Evolutionary conservation across 164 flowering plant genomes (phyloP).

Genomic region (Vitis riparia): DNA sequence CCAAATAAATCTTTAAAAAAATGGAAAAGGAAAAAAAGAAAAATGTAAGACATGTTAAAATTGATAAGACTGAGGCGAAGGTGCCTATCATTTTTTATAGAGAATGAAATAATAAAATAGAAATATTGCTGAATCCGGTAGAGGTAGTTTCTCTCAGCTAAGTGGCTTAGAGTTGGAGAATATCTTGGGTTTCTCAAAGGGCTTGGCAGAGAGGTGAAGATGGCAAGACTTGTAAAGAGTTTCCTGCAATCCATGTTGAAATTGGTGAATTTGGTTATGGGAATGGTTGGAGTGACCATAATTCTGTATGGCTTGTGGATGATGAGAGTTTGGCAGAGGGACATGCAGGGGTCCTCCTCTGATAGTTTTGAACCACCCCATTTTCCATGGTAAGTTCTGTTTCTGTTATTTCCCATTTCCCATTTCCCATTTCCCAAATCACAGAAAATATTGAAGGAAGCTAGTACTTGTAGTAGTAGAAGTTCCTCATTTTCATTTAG

Average conservation of each 20-base stretch:
- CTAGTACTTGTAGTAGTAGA: no score
- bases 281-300: slow-evolving; percentile 28
- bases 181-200: not conserved
- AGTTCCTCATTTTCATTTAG: no score
- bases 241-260: slow-evolving; percentile 48
- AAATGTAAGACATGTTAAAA: no score
- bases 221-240: slow-evolving; percentile 38
- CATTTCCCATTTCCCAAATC: no score
- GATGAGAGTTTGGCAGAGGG: slow-evolving; percentile 31
- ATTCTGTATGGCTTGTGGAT: slow-evolving; percentile 31
- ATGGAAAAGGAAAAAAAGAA: no score
- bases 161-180: not conserved
- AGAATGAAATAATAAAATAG: not conserved
- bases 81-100: no score
- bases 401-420: not conserved
- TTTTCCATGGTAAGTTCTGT: slow-evolving; percentile 41
- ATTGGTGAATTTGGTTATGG: slow-evolving; percentile 40
- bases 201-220: slow-evolving; percentile 2
- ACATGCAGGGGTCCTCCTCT: slow-evolving; percentile 8
- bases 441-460: no score
- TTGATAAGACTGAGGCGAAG: no score
- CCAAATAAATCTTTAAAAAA: no score
- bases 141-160: not conserved
- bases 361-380: not conserved
- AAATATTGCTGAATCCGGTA: not conserved